Evolutionary conservation across 495 filamentous ascomycete genomes (phyloP).

Genomic region (Penicillium lagena): DNA sequence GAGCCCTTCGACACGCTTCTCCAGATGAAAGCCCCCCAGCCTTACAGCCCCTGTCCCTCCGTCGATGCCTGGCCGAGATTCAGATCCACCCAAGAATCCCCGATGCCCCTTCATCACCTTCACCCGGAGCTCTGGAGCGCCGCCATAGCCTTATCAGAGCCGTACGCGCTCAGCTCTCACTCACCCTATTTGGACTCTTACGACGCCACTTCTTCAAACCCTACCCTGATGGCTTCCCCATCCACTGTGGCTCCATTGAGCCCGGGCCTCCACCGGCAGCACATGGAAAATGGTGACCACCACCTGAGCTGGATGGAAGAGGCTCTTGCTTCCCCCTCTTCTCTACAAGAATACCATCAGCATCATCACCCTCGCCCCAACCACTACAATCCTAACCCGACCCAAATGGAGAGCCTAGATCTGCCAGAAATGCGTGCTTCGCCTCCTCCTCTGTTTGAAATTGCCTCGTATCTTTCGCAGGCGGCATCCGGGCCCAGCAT

Average conservation of each 20-base stretch:
- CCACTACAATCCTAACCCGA: neutral
- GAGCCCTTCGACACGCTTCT: constrained; percentile 9
- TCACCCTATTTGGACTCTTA: no score
- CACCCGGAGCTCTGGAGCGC: constrained; percentile 3
- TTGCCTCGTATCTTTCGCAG: constrained; percentile 15
- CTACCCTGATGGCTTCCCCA: neutral
- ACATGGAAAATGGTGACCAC: neutral
- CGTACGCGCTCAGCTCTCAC: constrained; percentile 4
- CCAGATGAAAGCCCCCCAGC: constrained; percentile 7
- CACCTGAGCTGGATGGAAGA: no score
- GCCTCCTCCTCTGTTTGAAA: constrained; percentile 16
- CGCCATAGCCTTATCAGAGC: neutral
- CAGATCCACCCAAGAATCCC: constrained; percentile 13
- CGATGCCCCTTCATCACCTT: constrained; percentile 14
- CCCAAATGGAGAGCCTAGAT: no score
- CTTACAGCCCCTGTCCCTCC: constrained; percentile 10
- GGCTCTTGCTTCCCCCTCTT: neutral
- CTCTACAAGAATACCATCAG: neutral
- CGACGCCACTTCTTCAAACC: neutral
- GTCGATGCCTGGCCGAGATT: constrained; percentile 19
- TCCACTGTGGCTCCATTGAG: neutral
- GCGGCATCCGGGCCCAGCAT: constrained; percentile 1
- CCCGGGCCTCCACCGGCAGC: neutral
- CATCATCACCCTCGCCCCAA: neutral
- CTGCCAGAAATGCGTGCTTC: no score